Conservation (phyloP, 1,284 basidiomycete genomes). For the Moesziomyces aphidis region DNA sequence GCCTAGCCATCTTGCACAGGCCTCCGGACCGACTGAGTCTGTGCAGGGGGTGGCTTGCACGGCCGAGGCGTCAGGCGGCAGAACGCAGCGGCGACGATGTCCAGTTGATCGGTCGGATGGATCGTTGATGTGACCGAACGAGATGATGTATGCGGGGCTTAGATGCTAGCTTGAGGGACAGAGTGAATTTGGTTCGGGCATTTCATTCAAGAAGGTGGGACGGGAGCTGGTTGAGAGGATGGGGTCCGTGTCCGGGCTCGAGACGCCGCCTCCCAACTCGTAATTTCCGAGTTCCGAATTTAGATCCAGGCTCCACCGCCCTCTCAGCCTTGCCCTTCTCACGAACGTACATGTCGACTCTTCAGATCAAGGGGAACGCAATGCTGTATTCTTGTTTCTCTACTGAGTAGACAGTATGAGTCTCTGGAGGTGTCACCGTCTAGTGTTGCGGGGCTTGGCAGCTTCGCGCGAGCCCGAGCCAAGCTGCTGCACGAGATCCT, state of each 20-base stretch:
- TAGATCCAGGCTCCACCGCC: background rate
- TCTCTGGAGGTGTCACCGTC: slow-evolving; percentile 6
- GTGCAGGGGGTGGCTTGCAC: no score
- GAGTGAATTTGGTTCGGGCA: no score
- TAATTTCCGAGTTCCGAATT: slow-evolving; percentile 10
- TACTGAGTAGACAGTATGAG: background rate
- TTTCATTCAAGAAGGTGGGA: no score
- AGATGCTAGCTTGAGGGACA: no score
- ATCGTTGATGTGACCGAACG: background rate
- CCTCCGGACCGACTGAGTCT: background rate
- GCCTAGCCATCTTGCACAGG: slow-evolving; percentile 15
- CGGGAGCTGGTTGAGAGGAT: no score
- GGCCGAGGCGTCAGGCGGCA: background rate
- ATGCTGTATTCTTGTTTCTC: background rate
- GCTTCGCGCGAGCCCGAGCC: background rate
- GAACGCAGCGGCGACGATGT: no score
- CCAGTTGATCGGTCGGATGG: no score
- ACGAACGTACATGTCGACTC: background rate
- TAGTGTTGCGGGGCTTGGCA: slow-evolving; percentile 9
- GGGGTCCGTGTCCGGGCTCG: slow-evolving; percentile 12
- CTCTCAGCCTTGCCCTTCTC: background rate
- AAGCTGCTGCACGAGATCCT: slow-evolving; percentile 25
- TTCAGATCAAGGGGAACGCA: background rate
- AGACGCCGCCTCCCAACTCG: background rate
- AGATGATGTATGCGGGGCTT: background rate